Percentiles rank a stretch among this genome's conserved stretches.
These are phyloP conservation scores for Mucor irregularis DNA, from an alignment of 371 early-diverging fungal species.

Conservation along the genomic window DNA sequence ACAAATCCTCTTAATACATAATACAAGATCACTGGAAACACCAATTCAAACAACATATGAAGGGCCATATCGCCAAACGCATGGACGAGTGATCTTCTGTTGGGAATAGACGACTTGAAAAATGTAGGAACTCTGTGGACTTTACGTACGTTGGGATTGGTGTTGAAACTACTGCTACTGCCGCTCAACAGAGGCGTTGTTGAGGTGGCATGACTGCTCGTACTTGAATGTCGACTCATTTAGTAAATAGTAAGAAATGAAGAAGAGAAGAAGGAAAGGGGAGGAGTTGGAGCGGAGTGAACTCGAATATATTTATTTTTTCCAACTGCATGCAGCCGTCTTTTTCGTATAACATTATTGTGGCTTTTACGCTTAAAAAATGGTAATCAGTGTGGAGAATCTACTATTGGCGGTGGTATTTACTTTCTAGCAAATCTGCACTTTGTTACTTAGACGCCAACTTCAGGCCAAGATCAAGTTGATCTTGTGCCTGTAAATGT, in stretches of 20 bases:
- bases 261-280: not conserved
- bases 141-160: constrained; percentile 11
- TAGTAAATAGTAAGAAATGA: not conserved
- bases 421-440: too few species aligned
- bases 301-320: too few species aligned
- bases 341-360: too few species aligned
- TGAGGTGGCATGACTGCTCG: constrained; percentile 1
- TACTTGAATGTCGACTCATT: constrained; percentile 6
- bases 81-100: constrained; percentile 35
- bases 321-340: too few species aligned
- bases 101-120: constrained; percentile 40
- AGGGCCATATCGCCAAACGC: constrained; percentile 37
- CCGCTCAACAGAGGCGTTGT: constrained; percentile 21
- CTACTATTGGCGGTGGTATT: too few species aligned
- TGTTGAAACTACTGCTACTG: not conserved
- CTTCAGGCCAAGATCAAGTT: too few species aligned
- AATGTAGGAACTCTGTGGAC: constrained; percentile 40
- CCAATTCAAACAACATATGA: constrained; percentile 41
- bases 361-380: not conserved
- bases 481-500: too few species aligned
- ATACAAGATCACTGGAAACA: constrained; percentile 43
- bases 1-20: constrained; percentile 40
- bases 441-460: too few species aligned
- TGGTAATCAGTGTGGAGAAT: too few species aligned
- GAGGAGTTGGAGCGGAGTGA: not conserved